Conservation (phyloP, 2,329 filamentous ascomycete genomes). For the Calonectria multiphialidica region DNA sequence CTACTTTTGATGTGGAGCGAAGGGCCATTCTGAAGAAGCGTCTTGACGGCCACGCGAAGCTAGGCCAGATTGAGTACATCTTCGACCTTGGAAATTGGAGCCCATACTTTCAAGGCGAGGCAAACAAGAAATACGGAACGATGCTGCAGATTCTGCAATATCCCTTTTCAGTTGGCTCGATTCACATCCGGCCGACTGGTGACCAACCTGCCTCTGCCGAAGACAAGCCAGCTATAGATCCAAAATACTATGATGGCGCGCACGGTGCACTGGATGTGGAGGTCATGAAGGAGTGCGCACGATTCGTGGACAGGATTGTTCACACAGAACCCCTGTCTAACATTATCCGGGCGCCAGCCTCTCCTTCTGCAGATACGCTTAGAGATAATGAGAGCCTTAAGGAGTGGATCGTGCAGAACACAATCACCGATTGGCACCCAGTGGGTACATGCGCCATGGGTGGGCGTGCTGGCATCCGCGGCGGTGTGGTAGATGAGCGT, state of each 20-base stretch:
- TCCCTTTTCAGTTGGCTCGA: constrained; percentile 60
- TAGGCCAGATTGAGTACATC: constrained; percentile 63
- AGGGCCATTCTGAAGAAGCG: constrained; percentile 47
- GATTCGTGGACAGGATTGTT: constrained; percentile 55
- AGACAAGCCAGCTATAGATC: constrained; percentile 54
- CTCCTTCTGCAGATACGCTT: constrained; percentile 36
- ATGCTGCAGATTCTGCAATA: constrained; percentile 65
- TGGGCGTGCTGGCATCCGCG: constrained; percentile 42
- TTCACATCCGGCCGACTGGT: constrained; percentile 54
- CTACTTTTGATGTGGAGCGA: constrained; percentile 38
- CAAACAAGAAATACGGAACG: constrained; percentile 59
- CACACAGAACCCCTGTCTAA: constrained; percentile 50
- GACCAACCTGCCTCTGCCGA: constrained; percentile 31
- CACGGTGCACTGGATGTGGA: constrained; percentile 57
- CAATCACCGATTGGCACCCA: constrained; percentile 54
- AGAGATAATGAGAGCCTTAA: constrained; percentile 29
- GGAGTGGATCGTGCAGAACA: constrained; percentile 45
- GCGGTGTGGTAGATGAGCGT: constrained; percentile 47
- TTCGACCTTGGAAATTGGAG: constrained; percentile 63
- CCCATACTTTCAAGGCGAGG: constrained; percentile 47
- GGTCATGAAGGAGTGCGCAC: constrained; percentile 55
- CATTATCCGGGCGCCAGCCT: constrained; percentile 49
- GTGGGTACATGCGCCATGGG: constrained; percentile 52
- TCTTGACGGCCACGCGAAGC: constrained; percentile 43
- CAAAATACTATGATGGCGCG: constrained; percentile 53